Evolutionary conservation across 2,329 filamentous ascomycete species (phyloP).

Genomic region (Pseudomassariella vexata): DNA sequence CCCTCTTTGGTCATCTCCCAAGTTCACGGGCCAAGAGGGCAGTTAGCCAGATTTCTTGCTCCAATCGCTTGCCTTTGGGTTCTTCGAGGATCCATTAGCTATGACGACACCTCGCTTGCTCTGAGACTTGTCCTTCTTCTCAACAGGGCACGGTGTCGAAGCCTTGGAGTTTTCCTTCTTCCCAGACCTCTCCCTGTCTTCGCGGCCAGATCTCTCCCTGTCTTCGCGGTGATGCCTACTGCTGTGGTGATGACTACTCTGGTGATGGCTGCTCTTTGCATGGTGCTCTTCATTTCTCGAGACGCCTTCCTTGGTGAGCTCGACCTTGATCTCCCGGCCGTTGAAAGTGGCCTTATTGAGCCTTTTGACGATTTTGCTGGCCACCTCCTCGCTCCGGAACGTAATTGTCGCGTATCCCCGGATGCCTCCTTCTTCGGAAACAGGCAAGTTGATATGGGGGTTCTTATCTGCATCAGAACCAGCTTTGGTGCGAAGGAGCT

Average conservation of each 20-base stretch:
- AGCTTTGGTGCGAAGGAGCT: slow-evolving; percentile 19
- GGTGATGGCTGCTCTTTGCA: slow-evolving; percentile 2
- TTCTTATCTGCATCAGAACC: slow-evolving; percentile 18
- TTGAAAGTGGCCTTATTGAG: slow-evolving; percentile 20
- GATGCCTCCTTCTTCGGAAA: slow-evolving; percentile 14
- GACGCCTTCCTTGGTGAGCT: slow-evolving; percentile 21
- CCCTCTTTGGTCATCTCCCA: not conserved
- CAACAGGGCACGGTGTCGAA: slow-evolving; percentile 1
- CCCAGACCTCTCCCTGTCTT: slow-evolving; percentile 14
- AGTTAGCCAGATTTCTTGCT: slow-evolving; percentile 2
- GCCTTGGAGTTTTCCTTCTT: slow-evolving; percentile 15
- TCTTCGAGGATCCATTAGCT: slow-evolving; percentile 7
- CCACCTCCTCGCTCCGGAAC: slow-evolving; percentile 19
- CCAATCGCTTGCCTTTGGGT: slow-evolving; percentile 1
- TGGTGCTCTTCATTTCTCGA: slow-evolving; percentile 15
- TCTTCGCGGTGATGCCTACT: slow-evolving; percentile 10
- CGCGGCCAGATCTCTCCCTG: slow-evolving; percentile 14
- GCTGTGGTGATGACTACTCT: not conserved
- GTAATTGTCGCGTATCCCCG: slow-evolving; percentile 21
- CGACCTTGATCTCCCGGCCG: slow-evolving; percentile 16
- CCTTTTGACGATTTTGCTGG: slow-evolving; percentile 17
- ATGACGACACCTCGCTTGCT: slow-evolving; percentile 8
- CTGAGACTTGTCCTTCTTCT: slow-evolving; percentile 5
- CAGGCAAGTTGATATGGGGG: slow-evolving; percentile 20
- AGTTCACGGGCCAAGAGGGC: too few species aligned